Base-by-base conservation (phyloP, 2,329 filamentous ascomycete genomes). In the Xylogone sp. region DNA sequence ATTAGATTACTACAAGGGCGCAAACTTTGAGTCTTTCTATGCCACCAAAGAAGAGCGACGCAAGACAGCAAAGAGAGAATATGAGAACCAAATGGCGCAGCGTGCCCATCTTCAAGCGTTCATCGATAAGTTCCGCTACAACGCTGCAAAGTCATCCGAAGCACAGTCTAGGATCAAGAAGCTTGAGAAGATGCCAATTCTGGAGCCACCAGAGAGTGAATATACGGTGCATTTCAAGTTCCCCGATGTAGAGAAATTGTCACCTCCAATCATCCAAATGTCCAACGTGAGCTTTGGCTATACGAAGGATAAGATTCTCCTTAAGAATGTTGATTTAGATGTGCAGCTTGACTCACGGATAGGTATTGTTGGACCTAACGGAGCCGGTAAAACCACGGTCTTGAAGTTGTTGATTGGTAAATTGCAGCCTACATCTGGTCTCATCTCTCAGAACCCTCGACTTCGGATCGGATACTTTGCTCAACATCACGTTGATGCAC, bases 121-220 rank as follows among this genome's bases (percentile, higher is more conserved):
- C 72, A 99, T 99, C 74, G 94, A 99, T 81, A 99, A 99, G 74
- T 99, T 99, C 80, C 85, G 94, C 49, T 99, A 99, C 80, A 99
- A 99, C 68, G 94, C 94, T 22, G 94, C 93, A 65, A 99, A 99
- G 71, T 97, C 94, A 1, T 96, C 93, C 8, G 94, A 99, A 76
- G 94, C 94, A 1, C 94, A 99, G 68, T 97, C 93, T 1, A 86
- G 94, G 65, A 97, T 99, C 81, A 99, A 99, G 81, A 99, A 99
- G 69, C 78, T 99, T 56, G 95, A 99, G 71, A 90, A 88, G 66
- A 97, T 99, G 90, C 94, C 95, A 1, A 76, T 96, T 1, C 80
- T 99, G 48, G 88, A 96, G 63, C 69, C 92, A 1, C 95, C 94
- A 5, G 94, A 99, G 75, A 84, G 85, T 53, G 93, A 96, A 70